phyloP scores from a whole-genome alignment of 306 rosid genomes.

The Phaseolus lunatus region DNA sequence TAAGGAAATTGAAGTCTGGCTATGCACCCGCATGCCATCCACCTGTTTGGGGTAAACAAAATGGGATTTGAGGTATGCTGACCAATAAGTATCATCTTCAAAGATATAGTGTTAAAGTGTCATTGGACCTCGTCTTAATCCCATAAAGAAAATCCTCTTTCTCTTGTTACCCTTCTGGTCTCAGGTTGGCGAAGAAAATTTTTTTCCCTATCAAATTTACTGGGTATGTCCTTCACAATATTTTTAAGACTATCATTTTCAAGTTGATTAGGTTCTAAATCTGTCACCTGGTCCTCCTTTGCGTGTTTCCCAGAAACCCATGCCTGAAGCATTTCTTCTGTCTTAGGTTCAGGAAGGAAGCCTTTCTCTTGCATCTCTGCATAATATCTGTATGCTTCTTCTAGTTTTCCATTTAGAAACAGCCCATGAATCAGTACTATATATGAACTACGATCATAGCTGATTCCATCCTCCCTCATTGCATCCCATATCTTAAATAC shows the following conservation, averaged over 20 bases:
- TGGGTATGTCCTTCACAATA: constrained; percentile 42
- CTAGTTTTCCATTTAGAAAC: constrained; percentile 74
- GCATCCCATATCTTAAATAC: constrained; percentile 76
- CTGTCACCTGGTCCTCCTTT: constrained; percentile 40
- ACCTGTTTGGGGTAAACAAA: constrained; percentile 24
- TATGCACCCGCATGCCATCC: constrained; percentile 21
- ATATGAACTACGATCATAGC: constrained; percentile 82
- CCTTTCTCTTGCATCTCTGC: constrained; percentile 80
- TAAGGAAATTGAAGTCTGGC: neutral
- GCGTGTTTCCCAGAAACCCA: constrained; percentile 73
- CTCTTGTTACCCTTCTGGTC: constrained; percentile 71
- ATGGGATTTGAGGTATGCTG: constrained; percentile 20
- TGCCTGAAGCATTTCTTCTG: constrained; percentile 73
- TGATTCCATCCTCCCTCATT: constrained; percentile 68
- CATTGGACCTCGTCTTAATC: constrained; percentile 52
- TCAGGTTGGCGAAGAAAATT: constrained; percentile 64
- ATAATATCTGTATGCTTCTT: constrained; percentile 80
- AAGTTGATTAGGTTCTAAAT: constrained; percentile 44
- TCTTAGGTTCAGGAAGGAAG: constrained; percentile 75
- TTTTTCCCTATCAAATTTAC: constrained; percentile 54
- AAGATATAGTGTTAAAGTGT: neutral
- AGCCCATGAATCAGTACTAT: constrained; percentile 89
- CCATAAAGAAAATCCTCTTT: constrained; percentile 81
- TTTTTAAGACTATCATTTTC: constrained; percentile 39
- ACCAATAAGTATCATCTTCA: neutral